Evolutionary conservation across 768 basidiomycete genomes (phyloP).

Genomic region (Piloderma croceum): DNA sequence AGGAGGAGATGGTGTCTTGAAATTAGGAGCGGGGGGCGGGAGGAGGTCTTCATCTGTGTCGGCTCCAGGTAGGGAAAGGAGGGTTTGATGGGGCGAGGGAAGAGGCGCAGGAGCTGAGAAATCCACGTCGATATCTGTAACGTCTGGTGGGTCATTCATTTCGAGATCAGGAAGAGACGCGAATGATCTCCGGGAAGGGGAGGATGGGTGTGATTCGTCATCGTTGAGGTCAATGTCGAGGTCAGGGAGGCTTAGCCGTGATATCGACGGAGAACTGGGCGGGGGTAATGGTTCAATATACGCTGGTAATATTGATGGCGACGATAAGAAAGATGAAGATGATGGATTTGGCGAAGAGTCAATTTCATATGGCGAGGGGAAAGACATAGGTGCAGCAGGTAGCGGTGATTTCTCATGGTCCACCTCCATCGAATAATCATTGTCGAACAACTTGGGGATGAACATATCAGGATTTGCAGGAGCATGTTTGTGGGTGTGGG

Average conservation of each 20-base stretch:
- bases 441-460: neutral
- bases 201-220: slow-evolving; percentile 19
- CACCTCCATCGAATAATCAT: neutral
- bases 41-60: slow-evolving; percentile 39
- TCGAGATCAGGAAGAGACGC: slow-evolving; percentile 26
- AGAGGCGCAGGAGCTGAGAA: slow-evolving; percentile 7
- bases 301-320: slow-evolving; percentile 15
- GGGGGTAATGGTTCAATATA: slow-evolving; percentile 16
- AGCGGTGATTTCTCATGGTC: neutral
- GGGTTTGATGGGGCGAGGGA: slow-evolving; percentile 15
- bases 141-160: slow-evolving; percentile 12
- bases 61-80: slow-evolving; percentile 38
- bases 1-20: slow-evolving; percentile 6
- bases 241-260: slow-evolving; percentile 28
- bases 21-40: slow-evolving; percentile 16
- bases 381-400: slow-evolving; percentile 12
- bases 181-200: slow-evolving; percentile 25
- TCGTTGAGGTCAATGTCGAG: too few species aligned
- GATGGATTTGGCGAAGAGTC: slow-evolving; percentile 7
- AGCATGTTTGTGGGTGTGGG: too few species aligned
- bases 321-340: slow-evolving; percentile 9
- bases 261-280: slow-evolving; percentile 27
- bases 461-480: neutral
- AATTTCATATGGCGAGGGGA: slow-evolving; percentile 5
- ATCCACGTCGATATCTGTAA: slow-evolving; percentile 15